Conservation (phyloP, 805 yeast genomes). For the Candida krabiensis region DNA sequence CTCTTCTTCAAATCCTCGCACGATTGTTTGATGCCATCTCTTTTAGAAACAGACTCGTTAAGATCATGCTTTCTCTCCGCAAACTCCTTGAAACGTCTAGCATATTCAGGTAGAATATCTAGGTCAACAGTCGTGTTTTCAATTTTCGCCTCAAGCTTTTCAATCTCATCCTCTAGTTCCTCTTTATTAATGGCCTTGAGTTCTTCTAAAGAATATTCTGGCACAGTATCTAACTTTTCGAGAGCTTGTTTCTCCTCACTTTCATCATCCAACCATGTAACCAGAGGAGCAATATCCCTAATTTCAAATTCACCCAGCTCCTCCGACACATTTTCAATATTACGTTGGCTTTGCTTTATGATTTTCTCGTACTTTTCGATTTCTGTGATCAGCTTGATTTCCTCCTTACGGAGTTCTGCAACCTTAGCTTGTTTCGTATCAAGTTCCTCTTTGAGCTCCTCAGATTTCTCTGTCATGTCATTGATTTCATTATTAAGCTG, state of each 20-base stretch:
- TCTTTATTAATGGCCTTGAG: constrained; percentile 48
- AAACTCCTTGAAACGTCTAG: constrained; percentile 63
- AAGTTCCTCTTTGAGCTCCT: constrained; percentile 40
- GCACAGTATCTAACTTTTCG: constrained; percentile 31
- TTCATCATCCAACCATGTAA: constrained; percentile 50
- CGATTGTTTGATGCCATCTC: constrained; percentile 62
- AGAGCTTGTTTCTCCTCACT: constrained; percentile 20
- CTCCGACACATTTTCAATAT: constrained; percentile 38
- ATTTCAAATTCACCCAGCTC: constrained; percentile 45
- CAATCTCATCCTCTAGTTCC: constrained; percentile 50
- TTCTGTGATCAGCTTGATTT: constrained; percentile 64
- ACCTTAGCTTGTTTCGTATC: constrained; percentile 43
- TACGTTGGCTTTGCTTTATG: constrained; percentile 39
- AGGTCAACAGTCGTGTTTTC: constrained; percentile 63
- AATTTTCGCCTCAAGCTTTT: constrained; percentile 53
- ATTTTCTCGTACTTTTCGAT: constrained; percentile 54
- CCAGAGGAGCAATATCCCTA: constrained; percentile 53
- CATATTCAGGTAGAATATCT: constrained; percentile 76
- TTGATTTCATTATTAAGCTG: constrained; percentile 34
- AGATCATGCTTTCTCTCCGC: constrained; percentile 62
- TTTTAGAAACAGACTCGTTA: constrained; percentile 60
- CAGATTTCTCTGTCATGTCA: constrained; percentile 40
- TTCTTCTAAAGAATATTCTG: constrained; percentile 46
- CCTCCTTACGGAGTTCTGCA: constrained; percentile 59
- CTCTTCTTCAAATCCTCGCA: constrained; percentile 71